These are phyloP conservation scores for Saccharum officinarum DNA, from an alignment of 176 grass and related monocot species.

Conservation along the genomic window DNA sequence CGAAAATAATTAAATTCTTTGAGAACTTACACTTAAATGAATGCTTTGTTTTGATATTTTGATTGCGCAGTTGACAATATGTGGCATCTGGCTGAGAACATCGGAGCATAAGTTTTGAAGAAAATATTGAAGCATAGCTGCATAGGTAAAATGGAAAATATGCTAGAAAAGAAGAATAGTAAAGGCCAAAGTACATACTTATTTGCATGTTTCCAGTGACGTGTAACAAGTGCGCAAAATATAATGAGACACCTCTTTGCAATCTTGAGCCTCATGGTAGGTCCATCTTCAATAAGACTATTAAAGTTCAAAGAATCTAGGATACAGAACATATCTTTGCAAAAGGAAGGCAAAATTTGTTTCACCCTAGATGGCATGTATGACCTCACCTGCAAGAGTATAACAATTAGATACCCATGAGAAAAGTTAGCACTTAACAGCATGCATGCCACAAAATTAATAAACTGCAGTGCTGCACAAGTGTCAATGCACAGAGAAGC, in stretches of 20 bases:
- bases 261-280: conserved; percentile 55
- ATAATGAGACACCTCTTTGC: conserved; percentile 91
- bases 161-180: conserved; percentile 31
- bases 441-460: background rate
- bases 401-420: conserved; percentile 26
- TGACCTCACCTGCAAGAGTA: conserved; percentile 68
- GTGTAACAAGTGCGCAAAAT: conserved; percentile 77
- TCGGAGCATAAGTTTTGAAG: conserved; percentile 27
- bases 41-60: conserved; percentile 81
- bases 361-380: conserved; percentile 79
- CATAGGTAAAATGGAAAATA: conserved; percentile 16
- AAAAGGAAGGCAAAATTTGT: conserved; percentile 74
- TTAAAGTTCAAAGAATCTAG: conserved; percentile 71
- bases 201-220: conserved; percentile 81
- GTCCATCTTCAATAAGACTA: conserved; percentile 41
- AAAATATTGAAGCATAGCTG: background rate
- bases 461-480: background rate
- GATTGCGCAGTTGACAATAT: conserved; percentile 61
- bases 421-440: conserved; percentile 37
- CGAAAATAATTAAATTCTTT: conserved; percentile 35
- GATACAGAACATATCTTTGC: conserved; percentile 72
- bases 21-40: conserved; percentile 74
- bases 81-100: conserved; percentile 75
- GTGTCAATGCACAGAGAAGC: conserved; percentile 18
- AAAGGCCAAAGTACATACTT: conserved; percentile 51